These are phyloP conservation scores for Exserohilum turcica DNA, from an alignment of 2,329 filamentous ascomycete species.

Conservation along the genomic window DNA sequence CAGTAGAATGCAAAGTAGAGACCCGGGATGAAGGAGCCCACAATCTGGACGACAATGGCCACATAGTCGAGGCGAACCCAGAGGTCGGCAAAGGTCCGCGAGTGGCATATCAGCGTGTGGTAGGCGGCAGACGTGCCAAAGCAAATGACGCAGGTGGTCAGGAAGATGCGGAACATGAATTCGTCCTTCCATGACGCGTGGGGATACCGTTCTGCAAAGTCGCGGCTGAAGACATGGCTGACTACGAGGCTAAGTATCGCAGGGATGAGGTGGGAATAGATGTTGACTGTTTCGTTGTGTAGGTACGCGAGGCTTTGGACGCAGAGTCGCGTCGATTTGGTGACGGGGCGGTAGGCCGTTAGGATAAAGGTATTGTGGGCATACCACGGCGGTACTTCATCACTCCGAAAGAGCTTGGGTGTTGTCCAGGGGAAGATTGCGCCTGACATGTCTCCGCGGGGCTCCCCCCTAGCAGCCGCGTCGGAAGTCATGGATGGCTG, in stretches of 20 bases:
- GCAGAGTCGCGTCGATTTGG: slow-evolving; percentile 61
- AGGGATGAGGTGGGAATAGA: slow-evolving; percentile 65
- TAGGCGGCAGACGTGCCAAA: slow-evolving; percentile 65
- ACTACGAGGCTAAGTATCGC: slow-evolving; percentile 15
- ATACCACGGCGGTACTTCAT: slow-evolving; percentile 8
- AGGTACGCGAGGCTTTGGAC: slow-evolving; percentile 62
- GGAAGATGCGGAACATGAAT: slow-evolving; percentile 30
- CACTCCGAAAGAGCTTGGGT: neutral
- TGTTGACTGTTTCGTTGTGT: slow-evolving; percentile 70
- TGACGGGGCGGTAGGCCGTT: slow-evolving; percentile 65
- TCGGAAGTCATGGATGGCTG: neutral
- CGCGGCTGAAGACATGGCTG: slow-evolving; percentile 16
- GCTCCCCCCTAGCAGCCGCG: neutral
- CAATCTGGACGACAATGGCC: slow-evolving; percentile 85
- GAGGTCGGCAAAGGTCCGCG: slow-evolving; percentile 71
- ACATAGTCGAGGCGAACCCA: slow-evolving; percentile 91
- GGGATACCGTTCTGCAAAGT: slow-evolving; percentile 10
- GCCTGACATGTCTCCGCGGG: neutral
- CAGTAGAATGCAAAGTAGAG: slow-evolving; percentile 62
- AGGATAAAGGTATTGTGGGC: slow-evolving; percentile 51
- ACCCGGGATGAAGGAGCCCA: slow-evolving; percentile 83
- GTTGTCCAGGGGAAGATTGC: neutral
- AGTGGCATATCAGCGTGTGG: slow-evolving; percentile 83
- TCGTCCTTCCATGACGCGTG: slow-evolving; percentile 24
- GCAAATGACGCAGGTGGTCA: slow-evolving; percentile 42